Base-by-base conservation (phyloP, 805 yeast species). In the Kodamaea hsintzibuensis region DNA sequence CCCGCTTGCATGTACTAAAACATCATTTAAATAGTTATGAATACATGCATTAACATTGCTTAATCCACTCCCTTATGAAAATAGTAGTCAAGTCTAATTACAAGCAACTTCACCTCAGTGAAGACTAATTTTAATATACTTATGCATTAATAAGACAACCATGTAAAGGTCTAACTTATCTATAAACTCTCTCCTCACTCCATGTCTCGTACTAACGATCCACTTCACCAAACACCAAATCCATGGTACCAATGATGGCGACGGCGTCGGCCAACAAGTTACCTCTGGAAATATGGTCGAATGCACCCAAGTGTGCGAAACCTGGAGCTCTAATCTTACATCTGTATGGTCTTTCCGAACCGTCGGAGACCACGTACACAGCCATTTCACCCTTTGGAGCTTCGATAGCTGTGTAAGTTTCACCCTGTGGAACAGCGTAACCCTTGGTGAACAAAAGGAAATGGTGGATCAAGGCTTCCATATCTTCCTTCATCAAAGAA, bases 301-400 rank as follows among this genome's bases (percentile, higher is more conserved):
- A 88, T 9, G 95, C 96, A 60, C 86, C 95, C 68, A 90, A 79
- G 74, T 89, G 96, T 39, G 96, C 91, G 69, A 90, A 90, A 45
- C 96, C 96, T 47, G 96, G 96, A n/a, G 96, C 91, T 76, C 96
- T 86, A 65, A 90, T 89, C 78, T 89, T 89, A 79, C 96, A 89
- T 76, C 91, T 84, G 77, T 90, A 90, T 37, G 96, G 96, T 72
- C 95, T 83, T 77, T 90, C 96, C 55, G 88, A 74, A 53, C 96
- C 96, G 74, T 90, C 96, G 61, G 91, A 84, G 53, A 90, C 96
- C 50, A 90, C 85, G 67, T 86, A 90, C 53, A 89, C 96, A 56
- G 89, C 96, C 95, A 90, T 88, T 74, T 90, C 96, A 69, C 96
- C 96, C 82, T 90, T 90, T 70, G 96, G 96, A 19, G 96, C 96